phyloP scores from a whole-genome alignment of 2,329 filamentous ascomycete genomes.

The Cercospora beticola region DNA sequence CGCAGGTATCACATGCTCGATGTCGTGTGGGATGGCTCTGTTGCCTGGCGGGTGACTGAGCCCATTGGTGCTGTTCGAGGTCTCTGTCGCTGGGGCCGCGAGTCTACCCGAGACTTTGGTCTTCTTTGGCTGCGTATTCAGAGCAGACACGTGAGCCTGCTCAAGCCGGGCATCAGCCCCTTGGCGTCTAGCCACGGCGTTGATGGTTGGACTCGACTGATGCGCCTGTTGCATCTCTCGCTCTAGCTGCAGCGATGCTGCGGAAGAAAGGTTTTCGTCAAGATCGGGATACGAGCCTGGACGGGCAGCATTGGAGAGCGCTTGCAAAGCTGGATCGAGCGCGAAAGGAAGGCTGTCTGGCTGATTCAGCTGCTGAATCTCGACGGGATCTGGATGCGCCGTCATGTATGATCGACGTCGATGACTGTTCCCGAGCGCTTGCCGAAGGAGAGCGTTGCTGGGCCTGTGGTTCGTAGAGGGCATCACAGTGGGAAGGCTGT shows the following conservation, averaged over 20 bases:
- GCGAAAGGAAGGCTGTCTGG: background rate
- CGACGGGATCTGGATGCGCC: background rate
- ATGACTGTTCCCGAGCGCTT: slow-evolving; percentile 5
- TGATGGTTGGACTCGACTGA: background rate
- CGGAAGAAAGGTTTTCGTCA: background rate
- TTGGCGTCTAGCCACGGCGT: background rate
- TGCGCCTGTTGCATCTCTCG: slow-evolving; percentile 7
- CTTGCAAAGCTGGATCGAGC: background rate
- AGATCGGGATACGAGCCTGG: background rate
- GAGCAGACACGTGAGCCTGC: background rate
- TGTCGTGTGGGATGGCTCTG: background rate
- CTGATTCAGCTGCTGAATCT: background rate
- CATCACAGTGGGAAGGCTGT: background rate
- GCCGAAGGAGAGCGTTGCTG: slow-evolving; percentile 5
- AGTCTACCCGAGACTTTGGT: background rate
- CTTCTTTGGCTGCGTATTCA: background rate
- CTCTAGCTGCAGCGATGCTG: slow-evolving; percentile 9
- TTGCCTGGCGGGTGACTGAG: background rate
- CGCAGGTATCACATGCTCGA: background rate
- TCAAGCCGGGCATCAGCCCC: background rate
- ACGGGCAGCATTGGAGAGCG: background rate
- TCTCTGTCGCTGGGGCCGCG: background rate
- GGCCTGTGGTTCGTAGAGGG: background rate
- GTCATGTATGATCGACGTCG: slow-evolving; percentile 1
- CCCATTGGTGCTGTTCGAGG: background rate